These are phyloP conservation scores for Thalassiosira hispida DNA, from an alignment of 352 stramenopile species.

Conservation along the genomic window DNA sequence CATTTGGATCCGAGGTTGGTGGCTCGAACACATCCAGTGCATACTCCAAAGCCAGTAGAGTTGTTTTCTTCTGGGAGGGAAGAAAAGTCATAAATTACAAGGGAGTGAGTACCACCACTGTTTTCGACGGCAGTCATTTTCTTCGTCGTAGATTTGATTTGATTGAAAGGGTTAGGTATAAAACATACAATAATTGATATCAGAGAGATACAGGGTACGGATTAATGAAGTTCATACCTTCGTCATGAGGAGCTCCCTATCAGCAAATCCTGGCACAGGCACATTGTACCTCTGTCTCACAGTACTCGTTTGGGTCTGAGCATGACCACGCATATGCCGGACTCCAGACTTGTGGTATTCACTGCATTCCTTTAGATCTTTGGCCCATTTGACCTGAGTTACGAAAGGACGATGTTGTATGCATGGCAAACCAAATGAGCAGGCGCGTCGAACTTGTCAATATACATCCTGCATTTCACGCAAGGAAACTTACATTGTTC, in stretches of 20 bases:
- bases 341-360: conserved; percentile 48
- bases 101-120: conserved; percentile 29
- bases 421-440: neutral
- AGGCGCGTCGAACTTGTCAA: no score
- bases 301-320: conserved; percentile 9
- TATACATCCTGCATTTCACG: neutral
- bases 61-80: conserved; percentile 9
- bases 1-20: conserved; percentile 41
- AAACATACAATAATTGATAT: neutral
- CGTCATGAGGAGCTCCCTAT: conserved; percentile 35
- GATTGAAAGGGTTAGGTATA: neutral
- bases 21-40: conserved; percentile 25
- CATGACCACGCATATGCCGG: conserved; percentile 26
- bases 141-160: conserved; percentile 4
- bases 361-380: conserved; percentile 41
- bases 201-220: neutral
- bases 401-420: neutral
- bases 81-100: conserved; percentile 33
- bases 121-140: conserved; percentile 47
- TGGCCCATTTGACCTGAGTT: conserved; percentile 26
- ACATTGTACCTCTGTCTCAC: conserved; percentile 35
- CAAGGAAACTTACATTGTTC: conserved; percentile 19
- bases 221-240: conserved; percentile 17
- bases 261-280: conserved; percentile 29
- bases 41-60: neutral